These are phyloP conservation scores for Colletotrichum viniferum DNA, from an alignment of 2,329 filamentous ascomycete species.

Conservation along the genomic window DNA sequence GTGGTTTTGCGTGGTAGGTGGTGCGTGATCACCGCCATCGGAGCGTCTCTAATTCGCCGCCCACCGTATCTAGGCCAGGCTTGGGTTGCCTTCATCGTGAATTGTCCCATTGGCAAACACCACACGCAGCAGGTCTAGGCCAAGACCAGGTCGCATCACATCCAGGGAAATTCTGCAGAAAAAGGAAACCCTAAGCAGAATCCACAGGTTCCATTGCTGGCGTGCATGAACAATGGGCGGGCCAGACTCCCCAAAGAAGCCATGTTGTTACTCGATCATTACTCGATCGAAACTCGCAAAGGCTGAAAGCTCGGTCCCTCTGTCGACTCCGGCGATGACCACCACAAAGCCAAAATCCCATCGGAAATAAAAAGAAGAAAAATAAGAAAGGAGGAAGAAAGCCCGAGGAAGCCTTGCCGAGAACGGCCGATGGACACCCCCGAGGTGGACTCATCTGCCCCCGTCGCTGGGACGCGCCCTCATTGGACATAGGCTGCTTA, in stretches of 20 bases:
- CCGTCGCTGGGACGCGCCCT: not conserved
- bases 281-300: slow-evolving; percentile 48
- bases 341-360: not conserved
- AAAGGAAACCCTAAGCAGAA: not conserved
- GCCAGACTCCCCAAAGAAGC: not conserved
- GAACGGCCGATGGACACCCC: not conserved
- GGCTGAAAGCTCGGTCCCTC: not conserved
- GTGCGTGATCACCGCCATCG: not conserved
- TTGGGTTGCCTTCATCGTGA: not conserved
- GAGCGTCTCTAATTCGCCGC: not conserved
- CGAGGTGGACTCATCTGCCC: not conserved
- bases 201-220: not conserved
- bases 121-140: not conserved
- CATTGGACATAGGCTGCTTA: not conserved
- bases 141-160: not conserved
- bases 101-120: no score
- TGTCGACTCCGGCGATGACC: not conserved
- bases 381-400: not conserved
- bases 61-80: no score
- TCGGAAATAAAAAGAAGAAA: not conserved
- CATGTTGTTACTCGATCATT: slow-evolving; percentile 46
- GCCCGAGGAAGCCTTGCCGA: not conserved
- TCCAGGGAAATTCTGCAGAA: not conserved
- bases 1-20: not conserved
- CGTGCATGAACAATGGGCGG: not conserved